phyloP scores from a whole-genome alignment of 1,284 basidiomycete species.

The Heterobasidion parviporum region DNA sequence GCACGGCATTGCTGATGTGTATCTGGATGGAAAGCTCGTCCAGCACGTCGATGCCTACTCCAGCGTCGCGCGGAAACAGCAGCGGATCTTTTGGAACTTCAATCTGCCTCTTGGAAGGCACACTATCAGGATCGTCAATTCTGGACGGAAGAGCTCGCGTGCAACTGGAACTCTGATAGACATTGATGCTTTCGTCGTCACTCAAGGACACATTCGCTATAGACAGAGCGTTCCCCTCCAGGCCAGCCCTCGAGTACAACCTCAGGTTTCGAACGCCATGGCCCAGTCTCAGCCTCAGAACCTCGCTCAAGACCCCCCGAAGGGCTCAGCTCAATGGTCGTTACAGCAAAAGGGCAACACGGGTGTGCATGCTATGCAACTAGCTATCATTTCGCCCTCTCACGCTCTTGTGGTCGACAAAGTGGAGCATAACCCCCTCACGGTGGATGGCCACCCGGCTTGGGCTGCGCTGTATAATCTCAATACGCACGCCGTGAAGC shows the following conservation, averaged over 20 bases:
- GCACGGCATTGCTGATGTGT: conserved; percentile 50
- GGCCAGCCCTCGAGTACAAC: neutral
- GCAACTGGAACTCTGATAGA: conserved; percentile 33
- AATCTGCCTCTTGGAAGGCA: conserved; percentile 46
- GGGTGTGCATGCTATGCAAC: conserved; percentile 79
- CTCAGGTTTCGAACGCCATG: neutral
- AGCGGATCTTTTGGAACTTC: conserved; percentile 58
- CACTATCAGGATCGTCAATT: conserved; percentile 55
- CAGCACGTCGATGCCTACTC: conserved; percentile 41
- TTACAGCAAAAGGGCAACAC: conserved; percentile 54
- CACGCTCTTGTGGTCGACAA: conserved; percentile 75
- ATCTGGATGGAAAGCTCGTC: conserved; percentile 45
- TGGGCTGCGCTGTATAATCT: conserved; percentile 75
- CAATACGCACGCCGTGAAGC: conserved; percentile 49
- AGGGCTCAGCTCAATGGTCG: conserved; percentile 29
- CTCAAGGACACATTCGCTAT: conserved; percentile 20
- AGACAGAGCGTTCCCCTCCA: neutral
- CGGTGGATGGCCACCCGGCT: conserved; percentile 64
- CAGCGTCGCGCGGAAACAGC: conserved; percentile 35
- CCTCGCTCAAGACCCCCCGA: conserved; percentile 9
- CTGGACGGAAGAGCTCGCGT: conserved; percentile 31
- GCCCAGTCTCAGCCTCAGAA: conserved; percentile 9
- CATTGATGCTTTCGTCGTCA: conserved; percentile 64
- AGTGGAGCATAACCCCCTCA: conserved; percentile 76
- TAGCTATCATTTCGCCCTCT: conserved; percentile 60